Base-by-base conservation (phyloP, 371 early-diverging fungal species). In the Rhizomucor pusillus region DNA sequence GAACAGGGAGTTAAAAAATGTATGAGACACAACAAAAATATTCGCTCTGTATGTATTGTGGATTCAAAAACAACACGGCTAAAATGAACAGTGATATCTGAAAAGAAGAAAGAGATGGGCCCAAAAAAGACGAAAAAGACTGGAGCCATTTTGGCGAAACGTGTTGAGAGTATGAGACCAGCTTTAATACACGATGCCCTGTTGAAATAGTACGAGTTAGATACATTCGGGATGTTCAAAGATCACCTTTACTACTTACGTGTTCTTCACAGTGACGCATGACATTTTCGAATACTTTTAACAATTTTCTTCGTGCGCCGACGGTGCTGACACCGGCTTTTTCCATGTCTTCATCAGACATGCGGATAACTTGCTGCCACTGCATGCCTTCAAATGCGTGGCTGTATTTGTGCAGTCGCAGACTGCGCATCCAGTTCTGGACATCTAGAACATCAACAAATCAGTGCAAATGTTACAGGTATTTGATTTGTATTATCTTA, bases 351-450 rank as follows among this genome's bases (percentile, higher is more conserved):
- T 90, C 88, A 50, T 96, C 97, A 33, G 79, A 75, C 73, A 98
- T 75, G 43, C 85, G 82, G 47, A 98, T 82, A 39, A 97, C 89
- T 33, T 90, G 90, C 34, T 81, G 81, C 93, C 94, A 95, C 50
- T 86, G 74, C 80, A 92, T 81, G 13, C 85, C 87, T 37, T 90
- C 86, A 74, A 98, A 95, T 14, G 91, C 82, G 47, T 82, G 73
- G 2, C 92, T 89, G 74, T 98, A 98, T 75, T 97, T 98, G 78
- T 98, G 98, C 60, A 98, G 74, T 34, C 98, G 84, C 43, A 96
- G 75, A 56, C 86, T 85, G 48, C 93, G 80, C 50, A 98, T 77
- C 97, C 96, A 98, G 41, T 82, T 81, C 23, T 95, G 93, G 55
- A 95, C 89, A 76, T 98, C 97, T 87, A 43, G 37, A 18, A 54